Evolutionary conservation across 257 asterid genomes (phyloP).

Genomic region (Coffea canephora): DNA sequence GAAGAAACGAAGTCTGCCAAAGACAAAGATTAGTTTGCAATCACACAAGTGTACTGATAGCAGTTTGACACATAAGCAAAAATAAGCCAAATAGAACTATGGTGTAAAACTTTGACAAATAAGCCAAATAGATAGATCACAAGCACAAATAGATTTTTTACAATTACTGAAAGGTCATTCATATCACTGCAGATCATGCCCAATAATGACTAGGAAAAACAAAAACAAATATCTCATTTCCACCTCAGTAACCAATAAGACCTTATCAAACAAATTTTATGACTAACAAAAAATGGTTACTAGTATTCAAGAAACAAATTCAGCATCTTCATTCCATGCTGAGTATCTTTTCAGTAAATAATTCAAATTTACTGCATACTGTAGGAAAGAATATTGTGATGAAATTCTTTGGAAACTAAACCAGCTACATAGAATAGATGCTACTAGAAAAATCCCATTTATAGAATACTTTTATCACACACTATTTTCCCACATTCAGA

Average conservation of each 20-base stretch:
- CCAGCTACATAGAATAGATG: not conserved
- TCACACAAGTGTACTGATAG: too few species aligned
- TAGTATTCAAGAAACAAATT: not conserved
- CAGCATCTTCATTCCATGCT: not conserved
- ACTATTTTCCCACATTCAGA: not conserved
- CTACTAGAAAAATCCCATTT: not conserved
- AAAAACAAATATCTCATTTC: not conserved
- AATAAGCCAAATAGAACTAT: too few species aligned
- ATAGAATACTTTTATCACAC: not conserved
- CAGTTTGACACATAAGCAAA: too few species aligned
- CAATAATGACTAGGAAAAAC: not conserved
- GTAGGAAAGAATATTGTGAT: not conserved
- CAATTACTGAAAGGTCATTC: not conserved
- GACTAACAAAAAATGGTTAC: not conserved
- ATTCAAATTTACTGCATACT: not conserved
- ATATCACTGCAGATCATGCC: not conserved
- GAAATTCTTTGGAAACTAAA: not conserved
- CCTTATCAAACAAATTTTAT: not conserved
- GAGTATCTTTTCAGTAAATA: not conserved
- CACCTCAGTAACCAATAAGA: not conserved
- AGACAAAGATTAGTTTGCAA: too few species aligned
- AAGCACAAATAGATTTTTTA: not conserved
- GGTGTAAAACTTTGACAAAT: too few species aligned
- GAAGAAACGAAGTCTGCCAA: too few species aligned
- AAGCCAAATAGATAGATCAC: conserved; percentile 35